Conservation (phyloP, 352 stramenopile genomes). For the Pilasporangium apinafurcum region DNA sequence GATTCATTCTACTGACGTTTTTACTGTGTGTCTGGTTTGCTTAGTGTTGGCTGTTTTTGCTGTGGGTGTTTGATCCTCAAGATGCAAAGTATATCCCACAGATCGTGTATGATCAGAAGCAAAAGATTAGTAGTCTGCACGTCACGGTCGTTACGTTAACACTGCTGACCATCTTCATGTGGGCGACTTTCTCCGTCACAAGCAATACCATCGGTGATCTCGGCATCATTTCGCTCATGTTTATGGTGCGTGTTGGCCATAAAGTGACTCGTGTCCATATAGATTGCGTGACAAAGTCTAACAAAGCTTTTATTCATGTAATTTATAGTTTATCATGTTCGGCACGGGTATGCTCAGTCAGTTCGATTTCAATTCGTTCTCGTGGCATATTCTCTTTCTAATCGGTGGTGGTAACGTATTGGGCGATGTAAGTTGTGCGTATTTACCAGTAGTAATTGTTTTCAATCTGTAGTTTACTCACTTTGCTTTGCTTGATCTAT, state of each 20-base stretch:
- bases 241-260: constrained; percentile 53
- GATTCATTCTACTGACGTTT: not conserved
- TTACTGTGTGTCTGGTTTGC: not conserved
- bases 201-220: constrained; percentile 87
- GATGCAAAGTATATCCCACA: constrained; percentile 89
- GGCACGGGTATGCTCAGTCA: constrained; percentile 85
- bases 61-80: constrained; percentile 81
- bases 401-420: constrained; percentile 90
- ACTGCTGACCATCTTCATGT: constrained; percentile 87
- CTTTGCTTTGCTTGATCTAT: not conserved
- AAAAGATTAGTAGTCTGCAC: constrained; percentile 85
- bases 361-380: constrained; percentile 93
- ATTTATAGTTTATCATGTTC: constrained; percentile 77
- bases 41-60: constrained; percentile 86
- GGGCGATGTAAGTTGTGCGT: constrained; percentile 57
- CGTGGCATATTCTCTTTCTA: constrained; percentile 91
- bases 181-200: constrained; percentile 84
- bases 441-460: not conserved
- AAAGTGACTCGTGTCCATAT: not conserved
- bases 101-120: constrained; percentile 90
- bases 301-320: not conserved
- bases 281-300: not conserved
- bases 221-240: constrained; percentile 88
- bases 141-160: constrained; percentile 87
- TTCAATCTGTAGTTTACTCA: not conserved